Base-by-base conservation (phyloP, 805 yeast species). In the Candida maris region DNA sequence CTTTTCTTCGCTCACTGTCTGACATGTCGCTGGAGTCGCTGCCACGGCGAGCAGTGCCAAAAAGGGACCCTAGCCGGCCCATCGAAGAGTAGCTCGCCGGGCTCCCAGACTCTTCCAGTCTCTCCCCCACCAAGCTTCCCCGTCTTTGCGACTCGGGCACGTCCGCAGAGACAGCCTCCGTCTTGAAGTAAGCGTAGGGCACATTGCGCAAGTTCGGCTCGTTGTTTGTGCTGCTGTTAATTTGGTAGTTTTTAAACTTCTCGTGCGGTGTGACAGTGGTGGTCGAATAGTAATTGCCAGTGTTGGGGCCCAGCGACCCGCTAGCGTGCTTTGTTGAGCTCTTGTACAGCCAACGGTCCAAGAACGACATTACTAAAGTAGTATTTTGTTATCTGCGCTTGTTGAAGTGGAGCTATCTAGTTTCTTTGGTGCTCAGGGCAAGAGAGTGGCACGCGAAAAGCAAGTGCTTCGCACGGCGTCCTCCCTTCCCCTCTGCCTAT, bases 271-370 rank as follows among this genome's bases (percentile, higher is more conserved):
- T 18, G 21, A 37, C 23, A 4, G 46, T 38, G 15, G 27, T 38
- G 2, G 43, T 41, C 5, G 56, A 39, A 33, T 45, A 45, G 25
- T 44, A 38, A 7, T 47, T 41, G 7, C 64, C 65, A 1, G 64
- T 56, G 32, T 57, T 42, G 9, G 31, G 31, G 21, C 31, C 15
- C 15, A 39, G 41, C 8, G 43, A 43, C 6, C 55, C 48, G 2
- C 41, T 33, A 34, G 39, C 37, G 32, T 50, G 48, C 16, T 32
- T 37, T 3, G 48, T 27, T 10, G 43, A 40, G 18, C 48, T 41
- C 16, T 54, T 45, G 48, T 54, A 54, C 12, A 61, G 39, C 64
- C 64, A 61, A 27, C 66, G 59, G 30, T 61, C 66, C 17, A 61
- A 27, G 34, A 61, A 61, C 14, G 65, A 59, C 61, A 56, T 59